Evolutionary conservation across 306 rosid species (phyloP).

Genomic region (Citrullus amarus): DNA sequence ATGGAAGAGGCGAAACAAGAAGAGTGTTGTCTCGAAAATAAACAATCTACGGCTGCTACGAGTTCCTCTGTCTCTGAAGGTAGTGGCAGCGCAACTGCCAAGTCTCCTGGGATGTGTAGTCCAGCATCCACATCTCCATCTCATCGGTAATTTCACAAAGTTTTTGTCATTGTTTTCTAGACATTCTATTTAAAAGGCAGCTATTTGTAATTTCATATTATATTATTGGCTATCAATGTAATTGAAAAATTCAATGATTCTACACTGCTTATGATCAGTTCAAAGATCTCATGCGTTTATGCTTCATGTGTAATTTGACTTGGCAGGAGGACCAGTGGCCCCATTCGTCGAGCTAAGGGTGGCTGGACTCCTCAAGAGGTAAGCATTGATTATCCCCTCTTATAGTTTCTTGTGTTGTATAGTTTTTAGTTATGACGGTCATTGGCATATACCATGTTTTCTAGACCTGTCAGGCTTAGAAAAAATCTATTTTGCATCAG

Average conservation of each 20-base stretch:
- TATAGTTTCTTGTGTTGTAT: neutral
- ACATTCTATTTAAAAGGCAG: neutral
- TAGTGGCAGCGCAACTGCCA: conserved; percentile 51
- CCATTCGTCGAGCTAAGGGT: conserved; percentile 95
- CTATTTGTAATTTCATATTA: neutral
- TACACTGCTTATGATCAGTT: neutral
- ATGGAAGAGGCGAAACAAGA: conserved; percentile 59
- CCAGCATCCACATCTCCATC: conserved; percentile 55
- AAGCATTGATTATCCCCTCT: neutral
- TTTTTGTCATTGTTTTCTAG: neutral
- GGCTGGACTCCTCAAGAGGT: conserved; percentile 99
- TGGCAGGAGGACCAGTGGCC: conserved; percentile 84
- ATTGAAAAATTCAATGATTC: neutral
- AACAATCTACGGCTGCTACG: conserved; percentile 68
- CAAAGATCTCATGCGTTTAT: neutral
- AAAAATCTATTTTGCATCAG: neutral
- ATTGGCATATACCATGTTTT: neutral
- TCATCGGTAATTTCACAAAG: conserved; percentile 38
- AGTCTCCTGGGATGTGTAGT: conserved; percentile 61
- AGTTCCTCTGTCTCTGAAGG: conserved; percentile 79
- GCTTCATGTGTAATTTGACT: conserved; percentile 15
- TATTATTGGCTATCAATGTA: neutral
- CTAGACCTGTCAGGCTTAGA: conserved; percentile 5
- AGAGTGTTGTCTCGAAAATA: conserved; percentile 84
- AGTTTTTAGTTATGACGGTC: neutral